Conservation (phyloP, 2,329 filamentous ascomycete genomes). For the Colletotrichum ledebouriae region DNA sequence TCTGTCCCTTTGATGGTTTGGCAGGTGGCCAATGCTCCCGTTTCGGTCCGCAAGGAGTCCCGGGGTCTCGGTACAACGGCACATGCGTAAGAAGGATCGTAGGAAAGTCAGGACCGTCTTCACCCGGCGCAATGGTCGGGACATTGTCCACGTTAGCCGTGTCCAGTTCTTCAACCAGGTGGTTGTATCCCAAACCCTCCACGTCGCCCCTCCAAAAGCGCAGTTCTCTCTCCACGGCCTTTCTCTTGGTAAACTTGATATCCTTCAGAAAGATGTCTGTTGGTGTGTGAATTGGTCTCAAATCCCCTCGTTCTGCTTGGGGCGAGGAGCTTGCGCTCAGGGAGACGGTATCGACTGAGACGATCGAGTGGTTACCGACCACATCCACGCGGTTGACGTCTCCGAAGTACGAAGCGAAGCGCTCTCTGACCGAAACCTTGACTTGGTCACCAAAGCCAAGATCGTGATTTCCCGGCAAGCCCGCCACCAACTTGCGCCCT, state of each 20-base stretch:
- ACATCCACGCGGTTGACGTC: conserved; percentile 92
- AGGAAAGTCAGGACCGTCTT: conserved; percentile 75
- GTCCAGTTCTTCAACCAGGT: conserved; percentile 71
- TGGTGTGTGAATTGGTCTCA: conserved; percentile 79
- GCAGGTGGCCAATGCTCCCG: conserved; percentile 87
- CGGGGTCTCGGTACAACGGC: conserved; percentile 84
- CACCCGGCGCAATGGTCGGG: conserved; percentile 57
- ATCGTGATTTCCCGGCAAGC: conserved; percentile 94
- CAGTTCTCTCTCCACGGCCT: conserved; percentile 78
- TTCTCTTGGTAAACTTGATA: conserved; percentile 74
- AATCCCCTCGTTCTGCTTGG: conserved; percentile 64
- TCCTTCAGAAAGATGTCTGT: conserved; percentile 80
- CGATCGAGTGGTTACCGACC: conserved; percentile 94
- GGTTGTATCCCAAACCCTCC: conserved; percentile 67
- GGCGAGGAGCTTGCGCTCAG: conserved; percentile 77
- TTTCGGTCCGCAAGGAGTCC: conserved; percentile 88
- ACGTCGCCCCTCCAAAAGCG: conserved; percentile 72
- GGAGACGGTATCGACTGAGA: conserved; percentile 90
- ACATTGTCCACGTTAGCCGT: conserved; percentile 52
- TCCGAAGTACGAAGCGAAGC: conserved; percentile 91
- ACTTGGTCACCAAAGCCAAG: conserved; percentile 90
- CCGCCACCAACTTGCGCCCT: conserved; percentile 84
- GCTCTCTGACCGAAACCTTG: conserved; percentile 81
- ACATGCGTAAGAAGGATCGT: conserved; percentile 93
- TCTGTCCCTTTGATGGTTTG: conserved; percentile 71